Evolutionary conservation across 2,329 filamentous ascomycete species (phyloP), one percentile per base, ranked within the genome.

Genomic region (Aspergillus neoniger): DNA sequence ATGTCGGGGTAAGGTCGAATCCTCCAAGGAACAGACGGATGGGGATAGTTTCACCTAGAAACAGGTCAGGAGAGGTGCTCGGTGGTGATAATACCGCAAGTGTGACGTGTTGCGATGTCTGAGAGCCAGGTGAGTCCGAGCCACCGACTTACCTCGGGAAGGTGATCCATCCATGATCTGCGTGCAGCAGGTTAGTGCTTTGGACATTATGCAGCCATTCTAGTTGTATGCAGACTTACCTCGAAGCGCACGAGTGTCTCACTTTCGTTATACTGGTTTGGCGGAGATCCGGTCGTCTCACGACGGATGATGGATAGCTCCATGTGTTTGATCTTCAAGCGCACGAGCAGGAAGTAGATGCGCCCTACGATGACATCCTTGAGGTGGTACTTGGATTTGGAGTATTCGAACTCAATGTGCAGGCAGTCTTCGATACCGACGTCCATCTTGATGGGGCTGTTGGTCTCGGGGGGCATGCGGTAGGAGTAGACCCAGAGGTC

Each of bases 401-500:
- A 96, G 82, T 99, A 99, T 80, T 99, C 95, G 71, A 99, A 99
- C 79, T 99, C 95, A 69, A 99, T 99, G 80, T 99, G 95, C 69
- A 99, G 83, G 77, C 95, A 99, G 81, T 99, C 96, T 81, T 99
- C 95, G 74, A 99, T 99, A 60, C 95, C 95, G 61, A 99, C 95
- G 76, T 99, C 95, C 95, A 99, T 99, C 86, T 99, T 99, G 83
- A 99, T 99, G 69, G 91, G 92, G 80, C 88, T 93, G 83, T 98
- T 99, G 79, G 92, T 96, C 86, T 99, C 95, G 17, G 95, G 95
- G 19, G 95, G 94, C 82, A 98, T 94, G 77, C 93, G 89, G 84
- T 99, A 99, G 65, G 90, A 95, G 83, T 99, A 99, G 58, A 99
- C 96, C 96, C 96, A 99, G 66, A 99, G 90, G 78, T 99, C 96